phyloP scores from a whole-genome alignment of 2,329 filamentous ascomycete species.

The Fusarium sacchari region DNA sequence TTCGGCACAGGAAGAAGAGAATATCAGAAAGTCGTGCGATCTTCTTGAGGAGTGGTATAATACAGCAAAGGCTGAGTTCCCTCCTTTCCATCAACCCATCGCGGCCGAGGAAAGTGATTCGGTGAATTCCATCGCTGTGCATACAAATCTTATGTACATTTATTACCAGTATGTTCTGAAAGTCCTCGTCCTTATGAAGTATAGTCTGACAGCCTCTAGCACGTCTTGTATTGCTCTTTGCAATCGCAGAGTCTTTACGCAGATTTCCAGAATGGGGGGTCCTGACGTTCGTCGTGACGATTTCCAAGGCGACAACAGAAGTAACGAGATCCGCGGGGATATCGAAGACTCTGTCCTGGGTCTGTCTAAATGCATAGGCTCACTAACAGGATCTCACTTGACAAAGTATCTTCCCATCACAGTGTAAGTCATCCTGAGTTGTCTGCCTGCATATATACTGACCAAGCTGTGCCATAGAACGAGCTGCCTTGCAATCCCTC shows the following conservation, averaged over 20 bases:
- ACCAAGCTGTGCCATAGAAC: rapidly evolving
- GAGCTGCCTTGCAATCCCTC: neutral
- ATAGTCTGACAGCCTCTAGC: neutral
- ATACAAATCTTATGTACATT: neutral
- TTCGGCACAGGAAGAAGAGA: neutral
- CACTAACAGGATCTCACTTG: neutral
- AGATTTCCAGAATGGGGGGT: neutral
- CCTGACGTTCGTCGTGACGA: rapidly evolving
- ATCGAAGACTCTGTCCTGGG: neutral
- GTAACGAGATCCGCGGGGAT: neutral
- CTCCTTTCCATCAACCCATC: neutral
- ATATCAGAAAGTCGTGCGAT: neutral
- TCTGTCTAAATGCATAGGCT: neutral
- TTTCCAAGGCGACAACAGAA: rapidly evolving
- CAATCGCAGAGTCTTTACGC: neutral
- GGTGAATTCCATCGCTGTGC: neutral
- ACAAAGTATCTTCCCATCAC: neutral
- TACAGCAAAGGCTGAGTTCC: neutral
- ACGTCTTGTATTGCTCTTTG: neutral
- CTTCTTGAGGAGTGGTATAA: neutral
- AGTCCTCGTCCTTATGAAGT: rapidly evolving
- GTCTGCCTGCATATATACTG: neutral
- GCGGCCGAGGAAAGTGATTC: rapidly evolving
- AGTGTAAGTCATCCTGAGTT: neutral
- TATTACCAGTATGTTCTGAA: neutral